phyloP scores from a whole-genome alignment of 164 flowering plant species.

The Umbellularia californica region DNA sequence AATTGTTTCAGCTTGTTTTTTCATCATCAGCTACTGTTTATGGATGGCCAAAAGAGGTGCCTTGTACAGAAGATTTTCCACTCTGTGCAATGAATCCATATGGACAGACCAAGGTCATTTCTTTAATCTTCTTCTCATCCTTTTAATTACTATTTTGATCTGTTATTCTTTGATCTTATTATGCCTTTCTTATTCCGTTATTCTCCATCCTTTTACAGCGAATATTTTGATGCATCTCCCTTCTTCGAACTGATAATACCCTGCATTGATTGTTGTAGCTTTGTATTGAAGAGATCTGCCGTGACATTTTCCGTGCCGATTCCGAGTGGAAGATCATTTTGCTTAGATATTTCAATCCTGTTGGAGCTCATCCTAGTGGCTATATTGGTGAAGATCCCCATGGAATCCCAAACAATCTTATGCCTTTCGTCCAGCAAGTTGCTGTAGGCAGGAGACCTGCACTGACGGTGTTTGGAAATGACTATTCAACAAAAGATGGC shows the following conservation, averaged over 20 bases:
- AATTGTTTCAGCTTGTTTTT: constrained; percentile 76
- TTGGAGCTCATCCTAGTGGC: constrained; percentile 94
- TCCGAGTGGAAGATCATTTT: constrained; percentile 74
- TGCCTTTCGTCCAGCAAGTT: constrained; percentile 95
- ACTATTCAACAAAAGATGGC: constrained; percentile 80
- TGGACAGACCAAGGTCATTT: constrained; percentile 85
- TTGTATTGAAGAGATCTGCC: constrained; percentile 82
- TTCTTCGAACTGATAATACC: not conserved
- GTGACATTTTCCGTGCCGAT: constrained; percentile 57
- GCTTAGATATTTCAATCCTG: constrained; percentile 89
- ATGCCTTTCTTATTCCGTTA: no score
- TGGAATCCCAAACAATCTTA: constrained; percentile 93
- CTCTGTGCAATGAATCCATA: constrained; percentile 73
- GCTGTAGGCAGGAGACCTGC: constrained; percentile 87
- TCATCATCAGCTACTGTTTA: constrained; percentile 97
- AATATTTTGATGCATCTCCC: not conserved
- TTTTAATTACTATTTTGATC: not conserved
- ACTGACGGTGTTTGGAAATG: constrained; percentile 73
- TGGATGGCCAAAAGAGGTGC: constrained; percentile 93
- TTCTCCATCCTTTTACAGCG: no score
- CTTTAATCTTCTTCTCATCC: not conserved
- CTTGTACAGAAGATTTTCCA: constrained; percentile 94
- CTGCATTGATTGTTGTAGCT: constrained; percentile 47
- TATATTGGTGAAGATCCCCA: constrained; percentile 90
- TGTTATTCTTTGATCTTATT: no score